A percentile compares a stretch with the other conserved stretches of the same genome.
Evolutionary conservation across 352 stramenopile genomes (phyloP).

Genomic region (Phytophthora quininea): DNA sequence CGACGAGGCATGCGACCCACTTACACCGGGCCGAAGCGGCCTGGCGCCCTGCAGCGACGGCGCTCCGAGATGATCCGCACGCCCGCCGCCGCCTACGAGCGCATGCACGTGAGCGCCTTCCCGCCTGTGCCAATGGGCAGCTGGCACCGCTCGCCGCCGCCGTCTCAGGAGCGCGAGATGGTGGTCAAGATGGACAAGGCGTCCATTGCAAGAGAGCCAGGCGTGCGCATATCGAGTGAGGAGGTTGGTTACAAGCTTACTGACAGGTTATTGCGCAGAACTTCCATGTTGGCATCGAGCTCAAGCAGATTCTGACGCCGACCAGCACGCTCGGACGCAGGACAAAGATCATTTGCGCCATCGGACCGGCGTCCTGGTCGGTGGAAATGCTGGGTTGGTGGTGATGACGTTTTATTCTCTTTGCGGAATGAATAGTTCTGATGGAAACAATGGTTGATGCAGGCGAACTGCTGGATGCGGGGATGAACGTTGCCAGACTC

Average conservation of each 20-base stretch:
- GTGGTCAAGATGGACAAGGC: slow-evolving; percentile 46
- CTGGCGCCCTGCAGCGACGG: slow-evolving; percentile 17
- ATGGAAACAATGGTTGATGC: background rate
- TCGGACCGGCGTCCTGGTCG: slow-evolving; percentile 97
- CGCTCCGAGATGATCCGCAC: slow-evolving; percentile 27
- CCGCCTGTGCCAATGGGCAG: slow-evolving; percentile 67
- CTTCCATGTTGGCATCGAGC: slow-evolving; percentile 72
- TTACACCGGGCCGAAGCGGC: slow-evolving; percentile 14
- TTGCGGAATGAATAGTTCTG: background rate
- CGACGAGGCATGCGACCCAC: slow-evolving; percentile 15
- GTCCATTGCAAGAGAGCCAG: slow-evolving; percentile 44
- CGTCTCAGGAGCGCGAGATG: slow-evolving; percentile 63
- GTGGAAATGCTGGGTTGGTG: slow-evolving; percentile 92
- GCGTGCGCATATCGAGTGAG: slow-evolving; percentile 32
- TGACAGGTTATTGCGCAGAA: slow-evolving; percentile 34
- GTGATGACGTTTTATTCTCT: slow-evolving; percentile 2
- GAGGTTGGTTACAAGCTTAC: background rate
- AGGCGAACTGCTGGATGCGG: slow-evolving; percentile 81
- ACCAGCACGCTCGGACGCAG: slow-evolving; percentile 72
- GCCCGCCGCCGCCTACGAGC: slow-evolving; percentile 33
- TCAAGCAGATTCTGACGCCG: slow-evolving; percentile 74
- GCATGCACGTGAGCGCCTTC: slow-evolving; percentile 51
- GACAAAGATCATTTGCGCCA: slow-evolving; percentile 99
- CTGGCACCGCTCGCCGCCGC: slow-evolving; percentile 65
- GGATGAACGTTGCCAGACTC: slow-evolving; percentile 98